These are phyloP conservation scores for Fusarium sp. DNA, from an alignment of 2,329 filamentous ascomycete species.

Conservation along the genomic window DNA sequence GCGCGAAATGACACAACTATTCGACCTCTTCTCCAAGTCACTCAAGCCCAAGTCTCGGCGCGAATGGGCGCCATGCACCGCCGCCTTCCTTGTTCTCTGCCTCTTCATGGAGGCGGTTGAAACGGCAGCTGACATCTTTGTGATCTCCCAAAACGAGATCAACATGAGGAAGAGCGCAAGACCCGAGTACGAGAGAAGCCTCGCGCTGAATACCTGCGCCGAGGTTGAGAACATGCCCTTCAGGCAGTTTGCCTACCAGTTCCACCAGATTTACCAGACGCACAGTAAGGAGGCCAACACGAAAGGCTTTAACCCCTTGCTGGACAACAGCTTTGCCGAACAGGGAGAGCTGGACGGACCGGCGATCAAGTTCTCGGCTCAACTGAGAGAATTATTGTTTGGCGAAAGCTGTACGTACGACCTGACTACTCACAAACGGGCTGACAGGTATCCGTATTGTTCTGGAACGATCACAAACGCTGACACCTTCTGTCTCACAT, in stretches of 20 bases:
- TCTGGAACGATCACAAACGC: conserved; percentile 26
- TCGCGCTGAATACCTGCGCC: conserved; percentile 60
- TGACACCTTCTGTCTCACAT: conserved; percentile 29
- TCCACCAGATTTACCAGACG: conserved; percentile 70
- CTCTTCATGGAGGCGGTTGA: conserved; percentile 70
- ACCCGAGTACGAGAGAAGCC: conserved; percentile 55
- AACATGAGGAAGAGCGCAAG: conserved; percentile 54
- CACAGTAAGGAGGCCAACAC: conserved; percentile 61
- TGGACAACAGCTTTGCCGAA: conserved; percentile 57
- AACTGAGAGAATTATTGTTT: conserved; percentile 59
- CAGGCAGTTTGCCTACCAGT: conserved; percentile 70
- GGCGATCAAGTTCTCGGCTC: conserved; percentile 59
- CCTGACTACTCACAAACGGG: conserved; percentile 1
- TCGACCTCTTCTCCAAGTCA: conserved; percentile 63
- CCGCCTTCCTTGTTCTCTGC: conserved; percentile 67
- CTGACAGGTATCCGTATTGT: conserved; percentile 9
- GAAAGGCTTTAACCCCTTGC: conserved; percentile 67
- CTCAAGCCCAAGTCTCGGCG: conserved; percentile 65
- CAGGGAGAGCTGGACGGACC: conserved; percentile 60
- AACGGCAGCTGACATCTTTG: conserved; percentile 64
- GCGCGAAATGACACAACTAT: conserved; percentile 63
- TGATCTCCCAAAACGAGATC: conserved; percentile 64
- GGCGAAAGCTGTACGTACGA: conserved; percentile 58
- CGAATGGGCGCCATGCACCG: conserved; percentile 68
- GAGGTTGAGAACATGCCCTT: conserved; percentile 70